A percentile compares a stretch with the other conserved stretches of the same genome.
Conservation (phyloP, 148 eudicot species). For the Selenicereus undatus region DNA sequence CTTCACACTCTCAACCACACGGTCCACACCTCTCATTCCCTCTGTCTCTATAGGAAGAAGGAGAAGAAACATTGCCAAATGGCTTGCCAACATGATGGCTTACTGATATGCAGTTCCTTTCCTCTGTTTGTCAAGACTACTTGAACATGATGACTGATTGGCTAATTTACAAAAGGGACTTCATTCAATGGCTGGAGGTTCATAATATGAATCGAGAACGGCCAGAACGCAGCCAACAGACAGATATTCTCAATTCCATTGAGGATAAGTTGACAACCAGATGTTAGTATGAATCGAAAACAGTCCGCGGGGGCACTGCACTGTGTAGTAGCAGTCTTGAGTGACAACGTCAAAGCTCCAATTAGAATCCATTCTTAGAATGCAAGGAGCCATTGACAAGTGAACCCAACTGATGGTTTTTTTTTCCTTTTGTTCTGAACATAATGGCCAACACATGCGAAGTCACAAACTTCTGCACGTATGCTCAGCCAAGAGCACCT, state of each 20-base stretch:
- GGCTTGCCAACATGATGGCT: background rate
- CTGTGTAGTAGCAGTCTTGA: background rate
- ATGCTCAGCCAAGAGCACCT: too few relatives aligned
- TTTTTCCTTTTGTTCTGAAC: too few relatives aligned
- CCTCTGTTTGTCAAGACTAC: background rate
- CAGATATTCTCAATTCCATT: too few relatives aligned
- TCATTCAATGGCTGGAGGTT: too few relatives aligned
- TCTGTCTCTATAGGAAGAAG: background rate
- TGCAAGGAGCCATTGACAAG: background rate
- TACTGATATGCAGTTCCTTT: background rate
- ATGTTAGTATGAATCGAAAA: too few relatives aligned
- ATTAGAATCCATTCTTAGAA: background rate
- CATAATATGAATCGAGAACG: too few relatives aligned
- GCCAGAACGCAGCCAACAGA: too few relatives aligned
- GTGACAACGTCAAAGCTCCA: background rate
- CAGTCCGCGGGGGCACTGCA: background rate
- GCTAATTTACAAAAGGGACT: too few relatives aligned
- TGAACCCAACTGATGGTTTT: background rate
- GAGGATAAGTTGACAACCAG: too few relatives aligned
- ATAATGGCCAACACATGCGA: too few relatives aligned
- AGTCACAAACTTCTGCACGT: too few relatives aligned
- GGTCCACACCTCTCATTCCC: background rate
- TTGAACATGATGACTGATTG: too few relatives aligned
- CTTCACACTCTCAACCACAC: background rate
- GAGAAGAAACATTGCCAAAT: background rate